phyloP scores from a whole-genome alignment of 2,329 filamentous ascomycete genomes.

The Trichoderma polysporum region DNA sequence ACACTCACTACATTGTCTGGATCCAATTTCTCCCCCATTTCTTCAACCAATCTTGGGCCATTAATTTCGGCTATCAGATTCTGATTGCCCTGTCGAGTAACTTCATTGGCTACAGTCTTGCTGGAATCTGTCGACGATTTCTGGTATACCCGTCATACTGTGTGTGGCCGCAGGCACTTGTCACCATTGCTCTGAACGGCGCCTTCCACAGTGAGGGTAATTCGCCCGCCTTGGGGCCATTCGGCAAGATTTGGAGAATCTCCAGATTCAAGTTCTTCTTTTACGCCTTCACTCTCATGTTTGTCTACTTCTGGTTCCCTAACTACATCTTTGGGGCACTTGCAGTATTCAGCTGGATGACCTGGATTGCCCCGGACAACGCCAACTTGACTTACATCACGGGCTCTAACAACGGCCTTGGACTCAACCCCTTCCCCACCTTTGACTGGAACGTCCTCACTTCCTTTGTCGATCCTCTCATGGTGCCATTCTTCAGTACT shows the following conservation, averaged over 20 bases:
- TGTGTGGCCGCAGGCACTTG: conserved; percentile 53
- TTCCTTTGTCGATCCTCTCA: conserved; percentile 39
- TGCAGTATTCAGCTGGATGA: conserved; percentile 53
- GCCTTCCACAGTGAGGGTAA: conserved; percentile 46
- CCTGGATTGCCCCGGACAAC: conserved; percentile 53
- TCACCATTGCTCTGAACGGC: conserved; percentile 48
- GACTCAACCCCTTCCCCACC: conserved; percentile 38
- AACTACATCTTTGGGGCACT: conserved; percentile 50
- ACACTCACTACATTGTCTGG: conserved; percentile 49
- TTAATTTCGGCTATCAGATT: conserved; percentile 47
- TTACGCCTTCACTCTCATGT: conserved; percentile 44
- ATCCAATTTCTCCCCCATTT: conserved; percentile 46
- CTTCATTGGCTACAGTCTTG: conserved; percentile 55
- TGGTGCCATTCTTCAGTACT: conserved; percentile 40
- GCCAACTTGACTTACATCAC: conserved; percentile 41
- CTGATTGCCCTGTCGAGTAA: conserved; percentile 48
- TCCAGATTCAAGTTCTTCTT: conserved; percentile 49
- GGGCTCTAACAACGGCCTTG: conserved; percentile 43
- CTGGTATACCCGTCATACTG: conserved; percentile 52
- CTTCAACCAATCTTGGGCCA: conserved; percentile 40
- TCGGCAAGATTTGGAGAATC: conserved; percentile 36
- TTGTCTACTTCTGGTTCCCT: conserved; percentile 55
- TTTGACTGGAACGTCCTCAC: conserved; percentile 44
- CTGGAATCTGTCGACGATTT: conserved; percentile 50
- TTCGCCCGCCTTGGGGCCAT: conserved; percentile 32